Conservation (phyloP, 768 basidiomycete species). For the Flagelloscypha sp. region DNA sequence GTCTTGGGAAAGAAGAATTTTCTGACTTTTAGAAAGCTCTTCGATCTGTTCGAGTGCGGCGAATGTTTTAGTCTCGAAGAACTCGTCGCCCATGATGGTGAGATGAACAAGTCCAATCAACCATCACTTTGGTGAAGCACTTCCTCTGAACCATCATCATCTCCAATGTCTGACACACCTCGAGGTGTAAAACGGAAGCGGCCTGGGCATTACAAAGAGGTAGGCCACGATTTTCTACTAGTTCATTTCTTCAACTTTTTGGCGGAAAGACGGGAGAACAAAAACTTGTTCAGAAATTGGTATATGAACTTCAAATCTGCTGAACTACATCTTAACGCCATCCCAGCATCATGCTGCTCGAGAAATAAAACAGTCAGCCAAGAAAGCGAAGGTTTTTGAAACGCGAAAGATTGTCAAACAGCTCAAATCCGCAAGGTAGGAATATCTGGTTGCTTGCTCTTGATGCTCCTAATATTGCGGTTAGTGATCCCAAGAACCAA, state of each 20-base stretch:
- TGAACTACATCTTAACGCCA: slow-evolving; percentile 8
- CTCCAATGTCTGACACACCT: slow-evolving; percentile 1
- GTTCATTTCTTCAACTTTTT: slow-evolving; percentile 2
- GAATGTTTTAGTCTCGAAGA: slow-evolving; percentile 36
- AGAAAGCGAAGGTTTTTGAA: slow-evolving; percentile 77
- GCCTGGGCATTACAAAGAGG: slow-evolving; percentile 26
- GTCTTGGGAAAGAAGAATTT: slow-evolving; percentile 40
- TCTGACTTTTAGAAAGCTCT: slow-evolving; percentile 50
- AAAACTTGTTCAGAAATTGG: slow-evolving; percentile 51
- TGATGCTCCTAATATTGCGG: background rate
- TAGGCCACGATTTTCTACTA: slow-evolving; percentile 9
- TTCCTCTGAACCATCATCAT: slow-evolving; percentile 1
- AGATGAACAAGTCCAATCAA: too few species aligned
- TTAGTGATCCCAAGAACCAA: background rate
- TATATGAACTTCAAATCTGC: slow-evolving; percentile 21
- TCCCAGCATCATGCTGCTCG: slow-evolving; percentile 66
- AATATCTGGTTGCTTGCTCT: too few species aligned
- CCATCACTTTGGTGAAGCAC: too few species aligned
- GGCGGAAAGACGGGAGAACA: slow-evolving; percentile 30
- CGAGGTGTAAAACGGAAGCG: slow-evolving; percentile 38
- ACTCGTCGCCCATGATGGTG: slow-evolving; percentile 22
- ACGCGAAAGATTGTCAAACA: slow-evolving; percentile 77
- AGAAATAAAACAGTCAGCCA: slow-evolving; percentile 66
- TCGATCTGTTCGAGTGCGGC: slow-evolving; percentile 53
- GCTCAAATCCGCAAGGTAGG: slow-evolving; percentile 61